These are phyloP conservation scores for Tolypocladium paradoxum DNA, from an alignment of 2,329 filamentous ascomycete genomes.

Conservation along the genomic window DNA sequence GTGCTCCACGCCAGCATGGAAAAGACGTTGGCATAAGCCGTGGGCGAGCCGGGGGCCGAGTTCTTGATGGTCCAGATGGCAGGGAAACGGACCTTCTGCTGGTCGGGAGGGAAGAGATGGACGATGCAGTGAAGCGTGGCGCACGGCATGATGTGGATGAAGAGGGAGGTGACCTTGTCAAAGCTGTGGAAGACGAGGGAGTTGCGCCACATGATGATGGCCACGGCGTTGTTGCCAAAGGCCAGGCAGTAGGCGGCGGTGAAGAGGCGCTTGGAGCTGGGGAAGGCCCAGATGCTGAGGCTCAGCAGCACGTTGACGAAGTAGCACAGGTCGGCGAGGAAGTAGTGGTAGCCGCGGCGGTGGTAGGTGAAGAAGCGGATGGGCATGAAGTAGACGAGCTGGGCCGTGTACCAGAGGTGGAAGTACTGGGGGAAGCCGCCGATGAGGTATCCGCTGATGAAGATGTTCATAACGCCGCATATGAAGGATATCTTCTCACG, in stretches of 20 bases:
- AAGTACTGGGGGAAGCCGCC: slow-evolving; percentile 78
- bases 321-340: slow-evolving; percentile 93
- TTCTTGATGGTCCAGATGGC: slow-evolving; percentile 74
- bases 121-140: slow-evolving; percentile 87
- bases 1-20: slow-evolving; percentile 95
- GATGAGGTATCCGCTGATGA: slow-evolving; percentile 89
- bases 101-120: slow-evolving; percentile 59
- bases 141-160: slow-evolving; percentile 99
- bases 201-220: slow-evolving; percentile 98
- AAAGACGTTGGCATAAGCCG: slow-evolving; percentile 64
- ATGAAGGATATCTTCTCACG: slow-evolving; percentile 96
- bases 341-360: slow-evolving; percentile 89
- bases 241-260: slow-evolving; percentile 87
- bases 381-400: slow-evolving; percentile 93
- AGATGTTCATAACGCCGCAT: slow-evolving; percentile 91
- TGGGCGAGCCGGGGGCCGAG: slow-evolving; percentile 56
- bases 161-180: slow-evolving; percentile 96
- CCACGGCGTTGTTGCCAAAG: slow-evolving; percentile 92
- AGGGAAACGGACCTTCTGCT: slow-evolving; percentile 64
- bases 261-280: slow-evolving; percentile 80
- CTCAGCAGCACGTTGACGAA: slow-evolving; percentile 87
- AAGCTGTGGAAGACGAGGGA: slow-evolving; percentile 97
- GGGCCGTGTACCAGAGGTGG: slow-evolving; percentile 82
- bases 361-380: slow-evolving; percentile 89
- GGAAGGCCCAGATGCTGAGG: slow-evolving; percentile 82